Evolutionary conservation across 805 yeast species (phyloP).

Genomic region (Kuraishia borneana): DNA sequence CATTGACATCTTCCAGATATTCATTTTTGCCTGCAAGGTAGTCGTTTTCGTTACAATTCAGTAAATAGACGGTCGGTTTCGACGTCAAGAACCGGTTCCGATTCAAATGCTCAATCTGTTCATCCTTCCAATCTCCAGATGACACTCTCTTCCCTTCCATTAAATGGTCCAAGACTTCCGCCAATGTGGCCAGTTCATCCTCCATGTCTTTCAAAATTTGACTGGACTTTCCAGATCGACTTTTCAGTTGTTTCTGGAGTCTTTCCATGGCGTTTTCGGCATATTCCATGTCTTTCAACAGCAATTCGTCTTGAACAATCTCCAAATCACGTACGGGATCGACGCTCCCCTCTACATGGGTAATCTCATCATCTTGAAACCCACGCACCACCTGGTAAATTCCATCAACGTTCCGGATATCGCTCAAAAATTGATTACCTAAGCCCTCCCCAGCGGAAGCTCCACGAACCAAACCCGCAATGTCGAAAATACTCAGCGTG

Average conservation of each 20-base stretch:
- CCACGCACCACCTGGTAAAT: slow-evolving; percentile 59
- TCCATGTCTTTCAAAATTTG: slow-evolving; percentile 51
- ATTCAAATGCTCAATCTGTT: slow-evolving; percentile 89
- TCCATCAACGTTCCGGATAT: slow-evolving; percentile 64
- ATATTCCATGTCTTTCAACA: slow-evolving; percentile 57
- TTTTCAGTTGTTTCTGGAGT: slow-evolving; percentile 67
- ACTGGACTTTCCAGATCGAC: slow-evolving; percentile 79
- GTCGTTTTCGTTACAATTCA: slow-evolving; percentile 84
- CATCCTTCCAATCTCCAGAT: slow-evolving; percentile 70
- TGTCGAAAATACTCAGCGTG: slow-evolving; percentile 47
- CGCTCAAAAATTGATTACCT: slow-evolving; percentile 63
- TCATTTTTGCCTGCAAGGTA: slow-evolving; percentile 83
- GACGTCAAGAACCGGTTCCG: slow-evolving; percentile 82
- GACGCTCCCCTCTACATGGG: slow-evolving; percentile 53
- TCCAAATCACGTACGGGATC: slow-evolving; percentile 55
- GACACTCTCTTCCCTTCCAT: slow-evolving; percentile 84
- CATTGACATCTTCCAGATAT: slow-evolving; percentile 68
- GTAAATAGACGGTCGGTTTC: slow-evolving; percentile 87
- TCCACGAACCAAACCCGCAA: slow-evolving; percentile 61
- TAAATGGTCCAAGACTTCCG: slow-evolving; percentile 62
- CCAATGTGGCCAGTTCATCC: slow-evolving; percentile 72
- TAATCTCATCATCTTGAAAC: slow-evolving; percentile 52
- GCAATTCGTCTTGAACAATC: slow-evolving; percentile 54
- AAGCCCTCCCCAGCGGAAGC: slow-evolving; percentile 58
- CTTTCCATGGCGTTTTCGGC: slow-evolving; percentile 50